Evolutionary conservation across 2,329 filamentous ascomycete genomes (phyloP).

Genomic region (Lasiodiplodia theobromae): DNA sequence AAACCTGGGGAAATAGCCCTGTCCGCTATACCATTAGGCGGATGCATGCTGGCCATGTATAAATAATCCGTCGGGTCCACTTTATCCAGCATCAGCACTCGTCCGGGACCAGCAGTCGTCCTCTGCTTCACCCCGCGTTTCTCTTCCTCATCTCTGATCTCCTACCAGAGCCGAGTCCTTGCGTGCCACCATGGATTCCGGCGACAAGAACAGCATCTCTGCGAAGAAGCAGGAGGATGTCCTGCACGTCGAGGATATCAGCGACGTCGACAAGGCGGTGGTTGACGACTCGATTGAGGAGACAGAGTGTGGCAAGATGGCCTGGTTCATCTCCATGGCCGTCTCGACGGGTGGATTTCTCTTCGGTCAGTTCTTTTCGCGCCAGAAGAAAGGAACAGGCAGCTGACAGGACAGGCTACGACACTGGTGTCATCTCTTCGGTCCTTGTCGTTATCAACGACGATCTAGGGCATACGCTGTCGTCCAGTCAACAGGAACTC

Average conservation of each 20-base stretch:
- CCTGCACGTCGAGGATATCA: constrained; percentile 10
- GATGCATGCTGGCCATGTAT: not conserved
- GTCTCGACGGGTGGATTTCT: constrained; percentile 34
- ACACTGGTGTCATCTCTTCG: constrained; percentile 49
- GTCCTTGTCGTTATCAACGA: constrained; percentile 46
- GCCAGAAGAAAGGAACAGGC: not conserved
- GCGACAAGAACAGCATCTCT: constrained; percentile 3
- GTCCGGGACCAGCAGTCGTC: not conserved
- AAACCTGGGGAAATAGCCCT: constrained; percentile 13
- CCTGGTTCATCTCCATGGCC: constrained; percentile 32
- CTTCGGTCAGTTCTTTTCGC: constrained; percentile 28
- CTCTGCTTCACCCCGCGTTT: not conserved
- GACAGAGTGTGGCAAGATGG: constrained; percentile 32
- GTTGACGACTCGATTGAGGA: constrained; percentile 33
- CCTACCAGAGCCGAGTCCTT: not conserved
- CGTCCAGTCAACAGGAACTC: constrained; percentile 43
- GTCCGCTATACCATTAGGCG: not conserved
- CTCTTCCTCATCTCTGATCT: not conserved
- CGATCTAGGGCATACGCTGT: constrained; percentile 20
- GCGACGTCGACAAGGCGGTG: not conserved
- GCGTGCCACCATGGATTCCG: not conserved
- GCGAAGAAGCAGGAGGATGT: constrained; percentile 20
- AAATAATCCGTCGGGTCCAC: not conserved
- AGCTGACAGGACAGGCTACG: constrained; percentile 35
- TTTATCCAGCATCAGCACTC: not conserved